These are phyloP conservation scores for Monosporascus sp. DNA, from an alignment of 2,329 filamentous ascomycete genomes.

Conservation along the genomic window DNA sequence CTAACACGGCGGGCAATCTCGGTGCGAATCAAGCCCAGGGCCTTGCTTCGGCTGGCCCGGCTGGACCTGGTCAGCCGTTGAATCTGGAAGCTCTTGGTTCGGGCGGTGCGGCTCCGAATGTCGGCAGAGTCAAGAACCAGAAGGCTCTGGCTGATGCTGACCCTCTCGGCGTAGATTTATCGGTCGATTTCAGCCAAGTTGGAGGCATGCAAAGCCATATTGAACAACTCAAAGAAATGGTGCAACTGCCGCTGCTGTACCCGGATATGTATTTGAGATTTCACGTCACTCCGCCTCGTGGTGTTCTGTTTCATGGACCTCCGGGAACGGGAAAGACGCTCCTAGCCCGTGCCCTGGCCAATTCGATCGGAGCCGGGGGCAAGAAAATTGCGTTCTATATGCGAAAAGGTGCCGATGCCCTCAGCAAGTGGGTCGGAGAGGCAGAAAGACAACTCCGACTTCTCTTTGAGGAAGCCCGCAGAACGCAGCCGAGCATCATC, in stretches of 20 bases:
- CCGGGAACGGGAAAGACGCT: slow-evolving; percentile 97
- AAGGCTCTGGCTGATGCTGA: slow-evolving; percentile 91
- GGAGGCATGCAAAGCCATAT: slow-evolving; percentile 91
- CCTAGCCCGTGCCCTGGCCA: slow-evolving; percentile 87
- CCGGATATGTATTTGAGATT: slow-evolving; percentile 90
- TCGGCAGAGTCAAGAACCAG: slow-evolving; percentile 90
- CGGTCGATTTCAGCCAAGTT: slow-evolving; percentile 89
- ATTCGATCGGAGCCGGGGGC: slow-evolving; percentile 81
- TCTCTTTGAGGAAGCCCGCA: slow-evolving; percentile 91
- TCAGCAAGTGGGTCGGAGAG: slow-evolving; percentile 99
- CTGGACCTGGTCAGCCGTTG: slow-evolving; percentile 30
- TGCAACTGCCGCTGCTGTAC: slow-evolving; percentile 87
- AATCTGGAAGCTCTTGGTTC: slow-evolving; percentile 35
- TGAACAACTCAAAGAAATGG: slow-evolving; percentile 98
- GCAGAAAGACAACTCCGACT: slow-evolving; percentile 91
- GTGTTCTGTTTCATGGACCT: slow-evolving; percentile 93
- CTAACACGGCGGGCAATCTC: slow-evolving; percentile 53
- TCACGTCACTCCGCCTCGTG: slow-evolving; percentile 87
- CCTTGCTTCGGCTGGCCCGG: slow-evolving; percentile 40
- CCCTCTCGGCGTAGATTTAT: slow-evolving; percentile 86
- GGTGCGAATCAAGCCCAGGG: slow-evolving; percentile 55
- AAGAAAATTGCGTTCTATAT: slow-evolving; percentile 98
- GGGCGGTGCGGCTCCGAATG: slow-evolving; percentile 60
- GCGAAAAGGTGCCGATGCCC: slow-evolving; percentile 94
- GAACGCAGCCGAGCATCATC: slow-evolving; percentile 96